Base-by-base conservation (phyloP, 257 asterid species). In the Nemophila menziesii region DNA sequence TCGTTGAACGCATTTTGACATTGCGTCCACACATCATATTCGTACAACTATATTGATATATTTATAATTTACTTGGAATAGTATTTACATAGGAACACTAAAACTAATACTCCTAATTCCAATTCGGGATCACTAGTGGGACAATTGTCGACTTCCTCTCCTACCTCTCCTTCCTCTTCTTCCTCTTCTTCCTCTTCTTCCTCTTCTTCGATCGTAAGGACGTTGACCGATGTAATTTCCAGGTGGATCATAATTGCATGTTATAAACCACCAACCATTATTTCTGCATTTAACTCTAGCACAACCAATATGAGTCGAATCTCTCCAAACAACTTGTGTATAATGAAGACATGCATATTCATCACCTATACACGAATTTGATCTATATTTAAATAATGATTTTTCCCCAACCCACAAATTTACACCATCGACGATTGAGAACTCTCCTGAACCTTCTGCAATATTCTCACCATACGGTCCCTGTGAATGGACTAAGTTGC, bases 211-310 rank as follows among this genome's bases (percentile, higher is more conserved):
- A n/a, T n/a, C n/a, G 24, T 46, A 67, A 36, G 73, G 73, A 20
- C 47, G 46, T 26, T 48, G 39, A 0, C 73, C 73, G 0, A 23
- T 3, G 27, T 46, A 61, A 37, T 66, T 66, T 7, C 72, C 68
- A 0, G 64, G 68, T 21, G 72, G 72, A 16, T 51, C 44, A 23
- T 66, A 66, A 45, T 48, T 67, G 41, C 73, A 67, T 0, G 58
- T 56, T 5, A 62, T 55, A 20, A 61, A 61, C 51, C 47, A 37
- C 19, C 22, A 11, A 5, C 33, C 46, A 21, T 44, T 40, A 20
- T 24, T 52, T 0, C 7, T 3, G 46, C 73, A 66, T 16, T 16
- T 20, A 42, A 44, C 52, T n/a, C 16, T 56, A 0, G 65, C 69
- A 8, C 73, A 66, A 11, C 73, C 73, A 18, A 66, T 11, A 23